Conservation (phyloP, 805 yeast species). For the Hanseniaspora lachancei region DNA sequence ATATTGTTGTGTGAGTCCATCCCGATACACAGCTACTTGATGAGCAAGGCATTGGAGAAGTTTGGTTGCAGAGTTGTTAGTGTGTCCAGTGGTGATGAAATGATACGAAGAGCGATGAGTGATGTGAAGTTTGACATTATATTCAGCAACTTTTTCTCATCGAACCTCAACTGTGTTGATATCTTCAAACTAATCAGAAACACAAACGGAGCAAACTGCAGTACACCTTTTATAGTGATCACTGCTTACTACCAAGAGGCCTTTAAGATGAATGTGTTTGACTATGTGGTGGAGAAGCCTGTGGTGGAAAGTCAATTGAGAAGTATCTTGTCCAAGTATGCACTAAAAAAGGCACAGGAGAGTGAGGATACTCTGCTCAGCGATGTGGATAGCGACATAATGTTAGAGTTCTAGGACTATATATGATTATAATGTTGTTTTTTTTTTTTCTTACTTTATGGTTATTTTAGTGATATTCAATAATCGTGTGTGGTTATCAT, state of each 20-base stretch:
- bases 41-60: conserved; percentile 48
- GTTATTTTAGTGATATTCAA: no score
- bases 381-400: conserved; percentile 21
- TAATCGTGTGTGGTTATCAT: no score
- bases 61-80: conserved; percentile 71
- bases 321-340: conserved; percentile 23
- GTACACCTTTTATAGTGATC: conserved; percentile 63
- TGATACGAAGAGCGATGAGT: conserved; percentile 68
- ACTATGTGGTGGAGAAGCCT: conserved; percentile 66
- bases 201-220: conserved; percentile 64
- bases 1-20: conserved; percentile 77
- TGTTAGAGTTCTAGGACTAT: neutral
- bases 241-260: conserved; percentile 67
- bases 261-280: conserved; percentile 38
- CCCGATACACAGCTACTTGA: conserved; percentile 62
- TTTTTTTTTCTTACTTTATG: neutral
- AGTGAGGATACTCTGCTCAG: conserved; percentile 25
- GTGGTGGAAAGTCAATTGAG: conserved; percentile 22
- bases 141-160: conserved; percentile 56
- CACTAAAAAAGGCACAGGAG: conserved; percentile 24
- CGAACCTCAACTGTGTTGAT: conserved; percentile 59
- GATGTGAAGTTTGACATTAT: conserved; percentile 75
- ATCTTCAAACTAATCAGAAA: conserved; percentile 61
- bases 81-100: conserved; percentile 67
- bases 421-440: neutral